Evolutionary conservation across 768 basidiomycete species (phyloP).

Genomic region (Fomitopsis serialis): DNA sequence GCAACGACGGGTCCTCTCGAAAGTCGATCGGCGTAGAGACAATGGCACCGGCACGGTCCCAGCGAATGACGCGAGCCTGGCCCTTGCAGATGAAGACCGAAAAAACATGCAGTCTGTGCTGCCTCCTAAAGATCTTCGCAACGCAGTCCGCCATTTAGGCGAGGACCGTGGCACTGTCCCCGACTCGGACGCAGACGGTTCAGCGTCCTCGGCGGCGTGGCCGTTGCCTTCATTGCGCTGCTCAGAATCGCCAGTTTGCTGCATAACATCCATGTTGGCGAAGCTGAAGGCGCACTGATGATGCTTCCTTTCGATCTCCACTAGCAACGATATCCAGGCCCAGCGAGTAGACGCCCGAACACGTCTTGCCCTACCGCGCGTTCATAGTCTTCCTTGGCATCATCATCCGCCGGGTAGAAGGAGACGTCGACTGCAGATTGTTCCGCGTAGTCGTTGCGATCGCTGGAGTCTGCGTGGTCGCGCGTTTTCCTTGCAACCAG

Average conservation of each 20-base stretch:
- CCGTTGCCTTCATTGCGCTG: too few relatives aligned
- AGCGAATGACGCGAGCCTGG: constrained; percentile 2
- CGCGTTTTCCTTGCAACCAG: not conserved
- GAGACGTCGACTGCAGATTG: not conserved
- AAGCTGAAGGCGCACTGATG: too few relatives aligned
- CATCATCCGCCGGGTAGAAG: not conserved
- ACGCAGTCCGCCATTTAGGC: constrained; percentile 5
- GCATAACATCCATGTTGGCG: not conserved
- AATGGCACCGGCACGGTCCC: constrained; percentile 5
- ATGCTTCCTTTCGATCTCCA: not conserved
- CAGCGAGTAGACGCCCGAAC: not conserved
- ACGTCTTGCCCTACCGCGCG: not conserved
- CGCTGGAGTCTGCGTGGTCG: not conserved
- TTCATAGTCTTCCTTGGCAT: not conserved
- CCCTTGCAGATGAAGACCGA: not conserved
- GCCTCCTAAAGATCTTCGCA: not conserved
- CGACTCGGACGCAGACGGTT: too few relatives aligned
- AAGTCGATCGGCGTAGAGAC: constrained; percentile 5
- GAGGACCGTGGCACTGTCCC: not conserved
- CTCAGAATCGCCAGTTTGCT: too few relatives aligned
- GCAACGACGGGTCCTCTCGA: not conserved
- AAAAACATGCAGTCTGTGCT: constrained; percentile 3
- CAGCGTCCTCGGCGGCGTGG: too few relatives aligned
- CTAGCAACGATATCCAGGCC: not conserved
- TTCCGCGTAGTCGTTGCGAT: not conserved